Conservation (phyloP, 148 eudicot genomes). For the Rhododendron griersonianum region DNA sequence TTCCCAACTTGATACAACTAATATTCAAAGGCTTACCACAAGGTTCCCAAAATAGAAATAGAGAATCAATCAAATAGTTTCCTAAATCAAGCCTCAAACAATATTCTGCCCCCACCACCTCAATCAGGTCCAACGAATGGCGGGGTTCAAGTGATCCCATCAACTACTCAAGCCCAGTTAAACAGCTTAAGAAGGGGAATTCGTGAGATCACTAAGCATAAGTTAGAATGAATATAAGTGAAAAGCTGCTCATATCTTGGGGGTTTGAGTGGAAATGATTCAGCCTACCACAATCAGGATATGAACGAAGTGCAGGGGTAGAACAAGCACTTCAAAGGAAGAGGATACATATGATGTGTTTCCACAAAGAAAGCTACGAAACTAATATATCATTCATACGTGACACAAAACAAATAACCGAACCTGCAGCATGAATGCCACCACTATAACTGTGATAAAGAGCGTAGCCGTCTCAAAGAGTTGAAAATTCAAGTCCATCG, state of each 20-base stretch:
- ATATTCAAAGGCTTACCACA: not conserved
- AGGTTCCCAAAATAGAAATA: not conserved
- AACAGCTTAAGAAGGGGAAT: not conserved
- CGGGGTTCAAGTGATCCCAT: not conserved
- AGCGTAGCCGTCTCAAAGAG: slow-evolving; percentile 94
- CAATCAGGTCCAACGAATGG: not conserved
- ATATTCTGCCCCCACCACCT: not conserved
- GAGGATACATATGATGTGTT: not conserved
- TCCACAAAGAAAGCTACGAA: not conserved
- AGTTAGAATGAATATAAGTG: not conserved
- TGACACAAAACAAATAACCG: slow-evolving; percentile 10
- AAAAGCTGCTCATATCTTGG: not conserved
- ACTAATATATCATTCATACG: not conserved
- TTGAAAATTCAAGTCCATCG: slow-evolving; percentile 93
- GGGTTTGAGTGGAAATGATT: not conserved
- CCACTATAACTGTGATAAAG: slow-evolving; percentile 87
- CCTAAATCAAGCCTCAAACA: not conserved
- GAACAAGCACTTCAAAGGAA: not conserved
- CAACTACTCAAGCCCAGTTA: not conserved
- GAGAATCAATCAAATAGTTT: not conserved
- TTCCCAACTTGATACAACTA: not conserved
- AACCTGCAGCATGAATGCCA: slow-evolving; percentile 98
- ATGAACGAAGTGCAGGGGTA: not conserved
- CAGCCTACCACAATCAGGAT: not conserved
- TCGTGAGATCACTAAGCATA: not conserved